phyloP scores from a whole-genome alignment of 2,329 filamentous ascomycete genomes.

The Botrytis squamosa region DNA sequence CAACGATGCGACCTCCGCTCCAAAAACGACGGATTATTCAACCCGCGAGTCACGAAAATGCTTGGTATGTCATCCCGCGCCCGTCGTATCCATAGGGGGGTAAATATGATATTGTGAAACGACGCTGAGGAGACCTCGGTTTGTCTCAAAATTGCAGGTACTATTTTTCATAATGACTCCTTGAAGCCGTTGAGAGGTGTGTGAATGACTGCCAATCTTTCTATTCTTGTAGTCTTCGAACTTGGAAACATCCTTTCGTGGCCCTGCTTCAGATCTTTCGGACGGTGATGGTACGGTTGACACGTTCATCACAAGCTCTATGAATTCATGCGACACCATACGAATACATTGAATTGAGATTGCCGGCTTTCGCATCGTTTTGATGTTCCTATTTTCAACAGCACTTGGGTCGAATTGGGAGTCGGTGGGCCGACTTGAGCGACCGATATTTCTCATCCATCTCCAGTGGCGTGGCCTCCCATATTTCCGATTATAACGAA shows the following conservation, averaged over 20 bases:
- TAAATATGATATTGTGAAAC: constrained; percentile 31
- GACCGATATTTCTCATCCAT: neutral
- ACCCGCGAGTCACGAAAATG: constrained; percentile 11
- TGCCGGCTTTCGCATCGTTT: neutral
- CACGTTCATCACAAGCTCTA: constrained; percentile 29
- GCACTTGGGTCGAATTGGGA: constrained; percentile 3
- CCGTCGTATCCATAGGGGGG: neutral
- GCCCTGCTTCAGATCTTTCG: constrained; percentile 9
- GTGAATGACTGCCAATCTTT: constrained; percentile 1
- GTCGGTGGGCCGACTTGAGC: neutral
- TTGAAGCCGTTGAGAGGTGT: neutral
- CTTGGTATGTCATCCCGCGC: neutral
- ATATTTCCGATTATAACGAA: neutral
- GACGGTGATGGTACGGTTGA: constrained; percentile 18
- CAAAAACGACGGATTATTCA: neutral
- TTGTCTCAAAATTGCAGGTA: constrained; percentile 28
- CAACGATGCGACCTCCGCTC: neutral
- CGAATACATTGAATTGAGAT: neutral
- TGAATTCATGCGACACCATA: constrained; percentile 24
- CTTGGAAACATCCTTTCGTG: constrained; percentile 5
- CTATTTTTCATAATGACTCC: neutral
- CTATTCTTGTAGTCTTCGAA: neutral
- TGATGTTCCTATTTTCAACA: neutral
- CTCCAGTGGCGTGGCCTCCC: neutral
- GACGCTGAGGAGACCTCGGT: constrained; percentile 32